Evolutionary conservation across 345 rosid species (phyloP).

Genomic region (Salix caprea): DNA sequence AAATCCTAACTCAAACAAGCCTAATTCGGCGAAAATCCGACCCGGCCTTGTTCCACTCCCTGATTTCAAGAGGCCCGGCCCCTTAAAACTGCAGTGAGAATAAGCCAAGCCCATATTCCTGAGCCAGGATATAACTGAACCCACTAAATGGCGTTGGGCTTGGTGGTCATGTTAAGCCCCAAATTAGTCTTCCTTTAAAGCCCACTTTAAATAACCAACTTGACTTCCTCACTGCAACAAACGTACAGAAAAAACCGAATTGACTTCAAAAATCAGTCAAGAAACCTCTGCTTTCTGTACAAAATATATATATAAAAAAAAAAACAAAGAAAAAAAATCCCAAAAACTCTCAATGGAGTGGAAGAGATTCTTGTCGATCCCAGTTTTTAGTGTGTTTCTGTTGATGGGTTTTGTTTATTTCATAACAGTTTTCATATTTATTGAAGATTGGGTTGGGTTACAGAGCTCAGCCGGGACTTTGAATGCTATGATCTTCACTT

Average conservation of each 20-base stretch:
- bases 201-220: neutral
- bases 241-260: neutral
- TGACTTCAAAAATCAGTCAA: neutral
- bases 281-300: neutral
- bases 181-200: neutral
- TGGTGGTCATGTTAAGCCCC: neutral
- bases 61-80: neutral
- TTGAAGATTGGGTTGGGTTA: slow-evolving; percentile 54
- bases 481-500: slow-evolving; percentile 45
- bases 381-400: slow-evolving; percentile 40
- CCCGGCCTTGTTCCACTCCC: neutral
- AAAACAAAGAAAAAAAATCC: neutral
- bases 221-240: neutral
- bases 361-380: slow-evolving; percentile 51
- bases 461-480: slow-evolving; percentile 47
- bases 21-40: too few species aligned
- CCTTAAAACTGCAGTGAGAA: neutral
- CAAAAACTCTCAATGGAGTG: slow-evolving; percentile 30
- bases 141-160: neutral
- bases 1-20: too few species aligned
- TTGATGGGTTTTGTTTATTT: slow-evolving; percentile 51
- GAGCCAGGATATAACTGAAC: neutral
- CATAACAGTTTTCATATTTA: slow-evolving; percentile 47
- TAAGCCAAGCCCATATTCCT: neutral
- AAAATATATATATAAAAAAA: neutral